Percentiles rank a stretch among this genome's conserved stretches.
These are phyloP conservation scores for Zygosaccharomyces pseudobailii DNA, from an alignment of 1,139 yeast species.

Conservation along the genomic window DNA sequence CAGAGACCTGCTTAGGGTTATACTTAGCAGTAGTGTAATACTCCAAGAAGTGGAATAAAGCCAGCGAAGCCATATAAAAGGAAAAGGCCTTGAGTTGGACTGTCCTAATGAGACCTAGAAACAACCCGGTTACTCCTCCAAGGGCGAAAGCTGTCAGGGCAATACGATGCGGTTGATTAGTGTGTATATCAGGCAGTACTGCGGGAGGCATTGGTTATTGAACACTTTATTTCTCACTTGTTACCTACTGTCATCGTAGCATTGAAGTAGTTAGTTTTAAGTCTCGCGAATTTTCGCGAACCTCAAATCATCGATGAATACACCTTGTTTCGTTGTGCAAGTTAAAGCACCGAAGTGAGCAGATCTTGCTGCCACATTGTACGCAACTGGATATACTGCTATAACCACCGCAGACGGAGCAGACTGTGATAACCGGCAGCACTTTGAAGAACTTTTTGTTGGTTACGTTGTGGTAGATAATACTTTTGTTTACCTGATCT, in stretches of 20 bases:
- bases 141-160: constrained; percentile 39
- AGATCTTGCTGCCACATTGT: constrained; percentile 31
- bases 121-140: constrained; percentile 40
- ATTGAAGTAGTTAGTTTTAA: background rate
- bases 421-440: constrained; percentile 30
- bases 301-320: constrained; percentile 14
- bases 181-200: constrained; percentile 6
- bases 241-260: background rate
- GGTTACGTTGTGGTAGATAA: constrained; percentile 31
- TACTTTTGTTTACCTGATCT: constrained; percentile 29
- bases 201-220: background rate
- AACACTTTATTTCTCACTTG: background rate
- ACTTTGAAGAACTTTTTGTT: constrained; percentile 33
- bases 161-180: constrained; percentile 37
- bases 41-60: constrained; percentile 75
- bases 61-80: constrained; percentile 48
- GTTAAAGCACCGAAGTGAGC: constrained; percentile 31
- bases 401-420: constrained; percentile 34
- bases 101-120: constrained; percentile 32
- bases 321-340: constrained; percentile 35
- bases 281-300: background rate
- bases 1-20: constrained; percentile 61
- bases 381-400: constrained; percentile 34
- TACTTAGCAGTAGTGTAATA: constrained; percentile 71
- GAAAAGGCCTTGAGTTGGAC: constrained; percentile 38